Conservation (phyloP, 1,284 basidiomycete species). For the Ustilago sp. region DNA sequence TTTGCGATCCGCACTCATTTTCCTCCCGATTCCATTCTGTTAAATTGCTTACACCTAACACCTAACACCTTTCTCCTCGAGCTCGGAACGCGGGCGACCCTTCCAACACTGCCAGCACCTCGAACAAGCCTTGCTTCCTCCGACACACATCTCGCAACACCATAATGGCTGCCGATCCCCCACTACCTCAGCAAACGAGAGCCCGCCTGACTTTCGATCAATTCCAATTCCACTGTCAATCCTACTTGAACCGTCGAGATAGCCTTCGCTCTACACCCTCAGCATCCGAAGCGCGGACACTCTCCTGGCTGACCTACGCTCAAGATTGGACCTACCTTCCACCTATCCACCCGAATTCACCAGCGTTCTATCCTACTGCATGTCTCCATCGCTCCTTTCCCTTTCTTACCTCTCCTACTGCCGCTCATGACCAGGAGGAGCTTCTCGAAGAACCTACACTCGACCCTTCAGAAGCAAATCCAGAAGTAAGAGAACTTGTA, state of each 20-base stretch:
- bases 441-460: not conserved
- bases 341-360: not conserved
- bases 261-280: not conserved
- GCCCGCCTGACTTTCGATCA: slow-evolving; percentile 7
- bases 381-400: slow-evolving; percentile 16
- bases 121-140: not conserved
- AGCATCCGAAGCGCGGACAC: too few species aligned
- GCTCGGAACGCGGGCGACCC: not conserved
- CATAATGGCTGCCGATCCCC: too few species aligned
- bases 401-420: not conserved
- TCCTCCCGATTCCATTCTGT: not conserved
- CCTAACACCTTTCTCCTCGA: not conserved
- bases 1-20: not conserved
- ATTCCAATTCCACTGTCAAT: slow-evolving; percentile 1
- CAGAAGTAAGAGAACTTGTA: not conserved
- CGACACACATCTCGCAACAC: not conserved
- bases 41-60: not conserved
- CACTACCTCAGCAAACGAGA: not conserved
- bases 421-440: not conserved
- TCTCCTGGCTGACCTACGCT: slow-evolving; percentile 33
- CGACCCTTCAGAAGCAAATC: not conserved
- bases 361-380: slow-evolving; percentile 10
- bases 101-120: slow-evolving; percentile 7
- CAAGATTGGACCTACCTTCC: slow-evolving; percentile 12
- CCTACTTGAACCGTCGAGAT: slow-evolving; percentile 18